Evolutionary conservation across 2,329 filamentous ascomycete species (phyloP).

Genomic region (Aspergillus sergii): DNA sequence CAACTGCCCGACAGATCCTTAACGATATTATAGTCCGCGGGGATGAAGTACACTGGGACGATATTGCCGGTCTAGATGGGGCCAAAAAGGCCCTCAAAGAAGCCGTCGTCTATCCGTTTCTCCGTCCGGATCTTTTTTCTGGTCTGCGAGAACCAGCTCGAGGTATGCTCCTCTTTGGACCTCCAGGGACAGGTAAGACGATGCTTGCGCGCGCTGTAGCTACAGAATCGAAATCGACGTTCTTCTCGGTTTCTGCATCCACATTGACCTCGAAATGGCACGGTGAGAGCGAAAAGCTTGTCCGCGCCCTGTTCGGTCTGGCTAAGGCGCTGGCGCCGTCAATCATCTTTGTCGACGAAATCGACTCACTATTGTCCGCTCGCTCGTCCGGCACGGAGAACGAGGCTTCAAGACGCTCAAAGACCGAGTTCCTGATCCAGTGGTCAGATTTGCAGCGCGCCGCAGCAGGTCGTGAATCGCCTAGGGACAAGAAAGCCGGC

Average conservation of each 20-base stretch:
- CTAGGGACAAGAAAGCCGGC: slow-evolving; percentile 58
- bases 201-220: slow-evolving; percentile 95
- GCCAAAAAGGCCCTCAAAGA: slow-evolving; percentile 93
- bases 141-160: slow-evolving; percentile 89
- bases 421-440: slow-evolving; percentile 96
- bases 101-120: slow-evolving; percentile 93
- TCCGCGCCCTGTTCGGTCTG: slow-evolving; percentile 86
- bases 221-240: slow-evolving; percentile 91
- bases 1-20: slow-evolving; percentile 85
- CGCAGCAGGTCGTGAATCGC: slow-evolving; percentile 79
- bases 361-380: slow-evolving; percentile 87
- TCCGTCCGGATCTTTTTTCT: slow-evolving; percentile 94
- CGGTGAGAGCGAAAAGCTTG: slow-evolving; percentile 94
- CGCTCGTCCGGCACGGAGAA: slow-evolving; percentile 79
- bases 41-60: slow-evolving; percentile 91
- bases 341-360: slow-evolving; percentile 98
- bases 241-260: slow-evolving; percentile 95
- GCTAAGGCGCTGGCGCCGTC: slow-evolving; percentile 87
- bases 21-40: slow-evolving; percentile 95
- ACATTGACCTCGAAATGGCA: slow-evolving; percentile 94
- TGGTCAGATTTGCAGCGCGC: slow-evolving; percentile 94
- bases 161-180: slow-evolving; percentile 94
- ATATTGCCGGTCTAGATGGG: slow-evolving; percentile 86
- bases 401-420: slow-evolving; percentile 89
- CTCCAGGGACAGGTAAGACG: slow-evolving; percentile 96